Percentiles rank a stretch among this genome's conserved stretches.
Conservation (phyloP, 108 stramenopile genomes). For the Skeletonema potamos region DNA sequence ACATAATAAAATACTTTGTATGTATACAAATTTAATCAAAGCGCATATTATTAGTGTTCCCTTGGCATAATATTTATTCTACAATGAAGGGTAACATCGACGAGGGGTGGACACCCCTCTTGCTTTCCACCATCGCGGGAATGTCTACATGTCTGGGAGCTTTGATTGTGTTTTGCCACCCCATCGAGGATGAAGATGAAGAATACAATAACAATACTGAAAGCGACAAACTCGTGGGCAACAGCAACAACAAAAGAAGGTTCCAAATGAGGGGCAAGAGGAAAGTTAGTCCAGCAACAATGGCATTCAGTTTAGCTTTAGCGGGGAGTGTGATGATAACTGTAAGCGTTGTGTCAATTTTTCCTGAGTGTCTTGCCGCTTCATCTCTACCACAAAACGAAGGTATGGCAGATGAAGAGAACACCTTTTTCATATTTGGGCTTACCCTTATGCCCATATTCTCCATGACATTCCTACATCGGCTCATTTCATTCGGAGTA, state of each 20-base stretch:
- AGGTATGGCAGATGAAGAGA: conserved; percentile 16
- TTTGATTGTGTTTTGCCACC: conserved; percentile 5
- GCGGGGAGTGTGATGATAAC: conserved; percentile 33
- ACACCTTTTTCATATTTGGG: conserved; percentile 41
- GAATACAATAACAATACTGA: background rate
- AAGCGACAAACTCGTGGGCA: background rate
- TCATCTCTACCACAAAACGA: conserved; percentile 31
- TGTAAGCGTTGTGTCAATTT: conserved; percentile 5
- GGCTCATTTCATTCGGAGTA: conserved; percentile 35
- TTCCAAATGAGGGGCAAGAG: background rate
- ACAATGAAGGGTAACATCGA: background rate
- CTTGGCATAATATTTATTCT: no score
- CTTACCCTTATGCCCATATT: conserved; percentile 44
- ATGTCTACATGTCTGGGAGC: conserved; percentile 23
- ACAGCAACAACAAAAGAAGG: background rate
- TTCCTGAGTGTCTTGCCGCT: conserved; percentile 8
- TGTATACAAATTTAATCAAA: no score
- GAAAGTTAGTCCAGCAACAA: conserved; percentile 11
- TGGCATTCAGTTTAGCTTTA: conserved; percentile 9
- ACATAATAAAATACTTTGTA: no score
- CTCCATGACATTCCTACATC: conserved; percentile 29
- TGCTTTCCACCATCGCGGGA: conserved; percentile 15
- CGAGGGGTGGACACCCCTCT: conserved; percentile 7
- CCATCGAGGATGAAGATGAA: background rate
- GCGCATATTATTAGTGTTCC: no score